These are phyloP conservation scores for Globisporangium perplexum DNA, from an alignment of 352 stramenopile species.

Conservation along the genomic window DNA sequence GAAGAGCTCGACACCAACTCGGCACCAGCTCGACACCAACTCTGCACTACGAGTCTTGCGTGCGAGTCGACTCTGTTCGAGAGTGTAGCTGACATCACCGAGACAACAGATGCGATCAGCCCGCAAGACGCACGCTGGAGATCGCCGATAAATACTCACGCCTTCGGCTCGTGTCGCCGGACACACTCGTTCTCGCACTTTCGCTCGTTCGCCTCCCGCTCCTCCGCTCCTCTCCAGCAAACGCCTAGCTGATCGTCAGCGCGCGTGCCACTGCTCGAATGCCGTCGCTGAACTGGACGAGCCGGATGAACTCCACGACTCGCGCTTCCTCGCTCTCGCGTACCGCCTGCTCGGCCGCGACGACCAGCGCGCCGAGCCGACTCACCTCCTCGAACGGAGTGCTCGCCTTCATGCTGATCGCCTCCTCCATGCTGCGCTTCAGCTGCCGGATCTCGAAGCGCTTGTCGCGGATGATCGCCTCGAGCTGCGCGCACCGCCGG, in stretches of 20 bases:
- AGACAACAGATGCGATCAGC: no score
- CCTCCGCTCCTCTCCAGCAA: neutral
- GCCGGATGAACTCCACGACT: conserved; percentile 31
- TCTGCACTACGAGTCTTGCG: no score
- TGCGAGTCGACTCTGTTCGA: no score
- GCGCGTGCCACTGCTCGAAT: conserved; percentile 34
- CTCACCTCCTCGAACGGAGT: conserved; percentile 45
- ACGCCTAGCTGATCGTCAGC: conserved; percentile 12
- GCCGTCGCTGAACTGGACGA: conserved; percentile 49
- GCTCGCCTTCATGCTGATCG: conserved; percentile 49
- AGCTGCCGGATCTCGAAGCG: conserved; percentile 22
- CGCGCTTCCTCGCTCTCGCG: conserved; percentile 38
- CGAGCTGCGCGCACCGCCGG: conserved; percentile 33
- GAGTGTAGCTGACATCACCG: no score
- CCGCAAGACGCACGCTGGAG: no score
- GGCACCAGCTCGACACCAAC: no score
- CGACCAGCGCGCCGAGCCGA: conserved; percentile 45
- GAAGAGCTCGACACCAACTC: no score
- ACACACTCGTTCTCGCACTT: no score
- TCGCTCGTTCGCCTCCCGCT: no score
- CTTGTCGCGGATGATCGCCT: conserved; percentile 35
- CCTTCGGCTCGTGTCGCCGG: no score
- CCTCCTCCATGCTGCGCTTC: conserved; percentile 50
- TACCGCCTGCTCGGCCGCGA: conserved; percentile 27
- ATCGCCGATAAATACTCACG: no score